These are phyloP conservation scores for Gastrolobium villosum DNA, from an alignment of 306 rosid species.

Conservation along the genomic window DNA sequence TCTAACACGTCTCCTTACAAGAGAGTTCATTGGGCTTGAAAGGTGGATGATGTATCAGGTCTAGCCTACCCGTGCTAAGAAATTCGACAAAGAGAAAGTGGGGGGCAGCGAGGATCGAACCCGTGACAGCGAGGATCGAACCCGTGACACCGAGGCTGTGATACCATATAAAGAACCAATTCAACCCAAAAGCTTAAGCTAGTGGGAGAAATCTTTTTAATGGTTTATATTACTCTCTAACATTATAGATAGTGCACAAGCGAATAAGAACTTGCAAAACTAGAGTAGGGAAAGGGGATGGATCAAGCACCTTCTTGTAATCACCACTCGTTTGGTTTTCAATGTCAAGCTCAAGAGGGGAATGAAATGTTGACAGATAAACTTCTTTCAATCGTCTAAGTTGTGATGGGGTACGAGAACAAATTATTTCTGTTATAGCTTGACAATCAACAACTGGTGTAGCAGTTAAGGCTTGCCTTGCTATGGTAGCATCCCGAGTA, in stretches of 20 bases:
- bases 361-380: constrained; percentile 58
- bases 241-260: background rate
- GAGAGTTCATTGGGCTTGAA: no score
- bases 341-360: constrained; percentile 62
- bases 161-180: no score
- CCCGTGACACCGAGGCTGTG: no score
- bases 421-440: constrained; percentile 75
- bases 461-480: constrained; percentile 53
- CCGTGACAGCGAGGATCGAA: no score
- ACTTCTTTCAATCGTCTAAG: constrained; percentile 67
- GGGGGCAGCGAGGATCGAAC: no score
- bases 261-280: background rate
- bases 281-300: background rate
- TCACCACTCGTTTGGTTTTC: constrained; percentile 57
- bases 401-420: constrained; percentile 82
- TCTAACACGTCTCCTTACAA: no score
- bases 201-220: no score
- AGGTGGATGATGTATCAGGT: no score
- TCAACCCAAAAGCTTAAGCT: no score
- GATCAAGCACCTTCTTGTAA: constrained; percentile 62
- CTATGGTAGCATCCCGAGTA: constrained; percentile 62
- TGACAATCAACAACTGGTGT: constrained; percentile 45
- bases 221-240: no score
- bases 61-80: no score
- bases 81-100: no score